phyloP scores from a whole-genome alignment of 2,329 filamentous ascomycete genomes.

The Penicillium nordicum region DNA sequence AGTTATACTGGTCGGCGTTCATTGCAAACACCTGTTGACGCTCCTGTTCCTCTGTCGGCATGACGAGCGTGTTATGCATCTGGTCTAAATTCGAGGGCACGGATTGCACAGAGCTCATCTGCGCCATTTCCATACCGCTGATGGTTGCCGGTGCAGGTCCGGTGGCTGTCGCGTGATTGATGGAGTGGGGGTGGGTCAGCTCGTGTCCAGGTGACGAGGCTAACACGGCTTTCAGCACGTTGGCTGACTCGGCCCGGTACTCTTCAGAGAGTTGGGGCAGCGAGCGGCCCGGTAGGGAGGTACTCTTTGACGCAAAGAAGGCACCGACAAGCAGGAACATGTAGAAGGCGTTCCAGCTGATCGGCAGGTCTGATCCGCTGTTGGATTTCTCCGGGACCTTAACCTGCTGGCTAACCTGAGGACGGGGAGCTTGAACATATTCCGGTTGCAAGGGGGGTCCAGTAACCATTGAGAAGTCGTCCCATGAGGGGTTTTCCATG shows the following conservation, averaged over 20 bases:
- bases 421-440: conserved; percentile 28
- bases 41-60: conserved; percentile 78
- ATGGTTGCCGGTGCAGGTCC: conserved; percentile 33
- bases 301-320: conserved; percentile 85
- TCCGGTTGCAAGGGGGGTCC: conserved; percentile 50
- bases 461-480: conserved; percentile 73
- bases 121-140: conserved; percentile 39
- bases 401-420: conserved; percentile 28
- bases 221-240: conserved; percentile 47
- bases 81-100: conserved; percentile 54
- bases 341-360: conserved; percentile 66
- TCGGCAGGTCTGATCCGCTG: conserved; percentile 60
- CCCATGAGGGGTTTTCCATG: conserved; percentile 75
- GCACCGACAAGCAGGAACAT: conserved; percentile 97
- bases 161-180: conserved; percentile 31
- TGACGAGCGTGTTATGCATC: conserved; percentile 65
- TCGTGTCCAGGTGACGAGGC: conserved; percentile 43
- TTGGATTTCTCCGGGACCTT: conserved; percentile 35
- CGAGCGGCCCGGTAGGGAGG: conserved; percentile 57
- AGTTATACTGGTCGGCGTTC: conserved; percentile 83
- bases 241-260: conserved; percentile 47
- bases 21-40: conserved; percentile 85
- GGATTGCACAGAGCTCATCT: conserved; percentile 30
- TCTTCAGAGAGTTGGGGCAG: conserved; percentile 49
- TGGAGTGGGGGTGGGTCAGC: conserved; percentile 54